Percentiles rank a stretch among this genome's conserved stretches.
phyloP scores from a whole-genome alignment of 208 protist species.

The Acanthamoeba sp. region DNA sequence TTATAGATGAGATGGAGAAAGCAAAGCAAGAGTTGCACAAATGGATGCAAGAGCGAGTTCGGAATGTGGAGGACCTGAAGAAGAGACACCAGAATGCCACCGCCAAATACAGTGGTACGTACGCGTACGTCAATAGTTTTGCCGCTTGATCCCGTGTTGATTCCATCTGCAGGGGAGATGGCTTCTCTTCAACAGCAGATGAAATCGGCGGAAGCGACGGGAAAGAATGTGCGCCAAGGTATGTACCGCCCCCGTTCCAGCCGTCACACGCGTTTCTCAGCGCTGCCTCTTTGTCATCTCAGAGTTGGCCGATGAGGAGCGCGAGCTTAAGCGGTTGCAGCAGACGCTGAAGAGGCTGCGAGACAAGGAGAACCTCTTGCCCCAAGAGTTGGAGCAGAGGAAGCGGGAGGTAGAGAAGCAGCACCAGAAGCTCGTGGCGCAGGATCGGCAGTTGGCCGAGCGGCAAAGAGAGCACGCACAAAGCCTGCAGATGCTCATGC shows the following conservation, averaged over 20 bases:
- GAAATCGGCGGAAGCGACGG: slow-evolving; percentile 12
- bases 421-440: slow-evolving; percentile 1
- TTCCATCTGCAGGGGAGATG: neutral
- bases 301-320: slow-evolving; percentile 51
- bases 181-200: slow-evolving; percentile 24
- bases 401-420: neutral
- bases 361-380: slow-evolving; percentile 36
- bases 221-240: neutral
- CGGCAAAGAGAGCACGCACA: slow-evolving; percentile 15
- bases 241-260: neutral
- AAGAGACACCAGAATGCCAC: slow-evolving; percentile 1
- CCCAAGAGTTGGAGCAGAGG: slow-evolving; percentile 11
- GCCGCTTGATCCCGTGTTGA: neutral
- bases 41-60: slow-evolving; percentile 47
- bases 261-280: neutral
- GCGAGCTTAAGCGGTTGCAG: slow-evolving; percentile 22
- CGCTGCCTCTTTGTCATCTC: neutral
- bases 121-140: neutral
- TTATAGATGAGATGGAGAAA: slow-evolving; percentile 40
- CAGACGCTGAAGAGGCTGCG: neutral
- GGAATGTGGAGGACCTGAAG: slow-evolving; percentile 21
- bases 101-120: neutral
- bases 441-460: neutral
- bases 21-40: slow-evolving; percentile 6
- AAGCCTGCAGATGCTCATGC: slow-evolving; percentile 1